Conservation (phyloP, 495 filamentous ascomycete species). For the Viridothelium virens region DNA sequence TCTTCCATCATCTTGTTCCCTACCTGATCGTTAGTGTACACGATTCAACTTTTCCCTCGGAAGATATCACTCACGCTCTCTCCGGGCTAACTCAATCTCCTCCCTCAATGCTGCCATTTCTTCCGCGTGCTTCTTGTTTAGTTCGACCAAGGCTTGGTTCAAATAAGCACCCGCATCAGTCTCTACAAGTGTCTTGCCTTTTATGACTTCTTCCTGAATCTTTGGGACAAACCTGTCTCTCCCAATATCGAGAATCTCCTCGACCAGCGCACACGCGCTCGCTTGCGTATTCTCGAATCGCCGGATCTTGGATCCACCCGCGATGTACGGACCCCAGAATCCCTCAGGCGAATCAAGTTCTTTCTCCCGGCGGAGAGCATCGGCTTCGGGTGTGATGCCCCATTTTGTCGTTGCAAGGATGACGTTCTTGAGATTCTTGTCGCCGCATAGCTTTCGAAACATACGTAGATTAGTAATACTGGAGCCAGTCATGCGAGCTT, state of each 20-base stretch:
- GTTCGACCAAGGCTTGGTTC: neutral
- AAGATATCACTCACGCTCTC: too few species aligned
- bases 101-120: neutral
- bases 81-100: too few species aligned
- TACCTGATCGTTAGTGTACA: too few species aligned
- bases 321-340: neutral
- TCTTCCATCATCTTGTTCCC: too few species aligned
- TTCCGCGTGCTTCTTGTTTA: neutral
- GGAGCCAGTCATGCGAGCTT: conserved; percentile 11
- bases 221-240: neutral
- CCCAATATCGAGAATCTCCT: neutral
- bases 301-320: neutral
- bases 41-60: too few species aligned
- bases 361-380: neutral
- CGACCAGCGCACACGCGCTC: neutral
- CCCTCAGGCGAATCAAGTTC: neutral
- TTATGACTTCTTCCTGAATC: neutral
- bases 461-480: neutral
- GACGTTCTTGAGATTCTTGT: neutral
- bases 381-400: neutral
- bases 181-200: too few species aligned
- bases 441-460: conserved; percentile 4
- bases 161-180: neutral
- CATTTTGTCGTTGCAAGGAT: neutral
- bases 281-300: neutral